Conservation (phyloP, 2,329 filamentous ascomycete species). For the Colletotrichum graminicola region DNA sequence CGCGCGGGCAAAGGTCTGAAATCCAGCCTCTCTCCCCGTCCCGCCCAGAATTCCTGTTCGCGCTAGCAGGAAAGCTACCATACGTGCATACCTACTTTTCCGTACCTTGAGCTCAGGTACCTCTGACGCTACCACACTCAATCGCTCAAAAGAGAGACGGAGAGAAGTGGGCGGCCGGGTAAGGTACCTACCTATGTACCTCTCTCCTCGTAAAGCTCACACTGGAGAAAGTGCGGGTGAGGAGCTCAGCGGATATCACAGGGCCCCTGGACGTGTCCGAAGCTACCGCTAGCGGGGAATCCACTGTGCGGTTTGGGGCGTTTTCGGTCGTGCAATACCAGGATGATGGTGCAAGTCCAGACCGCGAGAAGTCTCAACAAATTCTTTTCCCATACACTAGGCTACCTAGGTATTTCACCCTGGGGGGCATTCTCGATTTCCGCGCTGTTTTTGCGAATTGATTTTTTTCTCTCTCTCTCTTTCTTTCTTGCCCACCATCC, state of each 20-base stretch:
- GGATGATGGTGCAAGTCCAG: slow-evolving; percentile 40
- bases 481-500: not conserved
- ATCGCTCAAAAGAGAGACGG: not conserved
- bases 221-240: slow-evolving; percentile 25
- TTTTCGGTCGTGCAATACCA: slow-evolving; percentile 32
- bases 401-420: slow-evolving; percentile 2
- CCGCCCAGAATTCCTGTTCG: slow-evolving; percentile 31
- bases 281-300: slow-evolving; percentile 33
- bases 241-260: slow-evolving; percentile 34
- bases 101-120: slow-evolving; percentile 2
- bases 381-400: slow-evolving; percentile 38
- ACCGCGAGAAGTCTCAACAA: slow-evolving; percentile 37
- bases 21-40: slow-evolving; percentile 20
- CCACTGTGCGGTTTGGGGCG: slow-evolving; percentile 31
- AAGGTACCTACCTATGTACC: slow-evolving; percentile 7
- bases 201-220: slow-evolving; percentile 1
- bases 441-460: not conserved
- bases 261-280: slow-evolving; percentile 33
- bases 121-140: not conserved
- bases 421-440: not conserved
- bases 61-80: slow-evolving; percentile 21
- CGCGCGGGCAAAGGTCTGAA: slow-evolving; percentile 31
- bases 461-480: not conserved
- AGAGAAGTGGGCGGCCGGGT: slow-evolving; percentile 1
- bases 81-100: not conserved